A percentile compares a stretch with the other conserved stretches of the same genome.
These are phyloP conservation scores for Brettanomyces naardenensis DNA, from an alignment of 805 yeast genomes.

Conservation along the genomic window DNA sequence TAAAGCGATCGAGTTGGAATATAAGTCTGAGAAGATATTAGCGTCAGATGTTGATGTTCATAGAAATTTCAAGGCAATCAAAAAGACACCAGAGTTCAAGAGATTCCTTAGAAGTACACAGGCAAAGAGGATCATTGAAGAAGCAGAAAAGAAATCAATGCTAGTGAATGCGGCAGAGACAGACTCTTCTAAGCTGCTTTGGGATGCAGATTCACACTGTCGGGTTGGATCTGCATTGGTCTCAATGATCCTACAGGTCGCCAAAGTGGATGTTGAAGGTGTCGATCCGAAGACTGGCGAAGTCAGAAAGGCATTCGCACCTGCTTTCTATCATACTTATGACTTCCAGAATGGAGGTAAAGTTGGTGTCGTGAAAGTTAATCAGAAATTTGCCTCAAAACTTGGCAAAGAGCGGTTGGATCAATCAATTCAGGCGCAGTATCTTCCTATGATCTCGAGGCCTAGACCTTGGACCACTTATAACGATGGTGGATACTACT, in stretches of 20 bases:
- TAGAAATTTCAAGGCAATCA: conserved; percentile 43
- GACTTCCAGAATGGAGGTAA: conserved; percentile 74
- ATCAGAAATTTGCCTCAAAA: conserved; percentile 56
- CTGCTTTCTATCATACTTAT: conserved; percentile 86
- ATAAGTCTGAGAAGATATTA: conserved; percentile 58
- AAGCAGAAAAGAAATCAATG: conserved; percentile 17
- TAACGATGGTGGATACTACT: conserved; percentile 80
- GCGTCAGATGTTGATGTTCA: conserved; percentile 48
- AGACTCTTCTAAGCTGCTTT: conserved; percentile 9
- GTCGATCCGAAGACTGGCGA: conserved; percentile 72
- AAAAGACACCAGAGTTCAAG: conserved; percentile 35
- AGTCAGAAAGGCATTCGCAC: conserved; percentile 62
- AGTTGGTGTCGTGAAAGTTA: conserved; percentile 74
- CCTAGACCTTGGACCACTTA: conserved; percentile 86
- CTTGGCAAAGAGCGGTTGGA: conserved; percentile 58
- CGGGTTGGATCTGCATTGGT: conserved; percentile 77
- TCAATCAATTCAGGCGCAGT: conserved; percentile 69
- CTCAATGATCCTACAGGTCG: conserved; percentile 70
- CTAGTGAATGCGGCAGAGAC: conserved; percentile 8
- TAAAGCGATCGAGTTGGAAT: conserved; percentile 77
- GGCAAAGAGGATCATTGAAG: conserved; percentile 20
- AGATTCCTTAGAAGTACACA: conserved; percentile 28
- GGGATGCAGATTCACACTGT: conserved; percentile 35
- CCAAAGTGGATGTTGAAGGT: conserved; percentile 73
- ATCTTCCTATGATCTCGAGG: conserved; percentile 82